Evolutionary conservation across 192 early-diverging fungal genomes (phyloP).

Genomic region (Rhizoclosmatium globosum): DNA sequence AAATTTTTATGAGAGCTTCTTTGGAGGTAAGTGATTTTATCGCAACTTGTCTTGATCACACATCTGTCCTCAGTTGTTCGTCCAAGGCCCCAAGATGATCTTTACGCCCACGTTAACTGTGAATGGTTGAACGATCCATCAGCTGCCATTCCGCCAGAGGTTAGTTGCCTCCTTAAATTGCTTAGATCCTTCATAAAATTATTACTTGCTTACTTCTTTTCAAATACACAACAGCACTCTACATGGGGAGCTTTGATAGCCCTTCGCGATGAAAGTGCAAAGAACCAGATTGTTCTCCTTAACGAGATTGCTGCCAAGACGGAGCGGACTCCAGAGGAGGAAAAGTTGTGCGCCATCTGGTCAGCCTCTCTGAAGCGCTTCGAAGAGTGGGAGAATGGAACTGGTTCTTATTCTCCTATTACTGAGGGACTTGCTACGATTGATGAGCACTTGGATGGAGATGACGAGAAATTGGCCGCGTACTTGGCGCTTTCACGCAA

Average conservation of each 20-base stretch:
- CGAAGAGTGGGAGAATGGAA: background rate
- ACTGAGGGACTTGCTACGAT: background rate
- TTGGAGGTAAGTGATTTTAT: no score
- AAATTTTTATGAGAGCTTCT: no score
- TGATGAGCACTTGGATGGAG: background rate
- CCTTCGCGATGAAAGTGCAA: constrained; percentile 16
- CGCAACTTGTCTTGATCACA: no score
- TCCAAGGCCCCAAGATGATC: constrained; percentile 14
- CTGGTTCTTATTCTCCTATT: constrained; percentile 12
- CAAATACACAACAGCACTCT: background rate
- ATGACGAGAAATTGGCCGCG: constrained; percentile 1
- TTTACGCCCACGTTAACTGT: constrained; percentile 18
- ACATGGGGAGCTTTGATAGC: constrained; percentile 24
- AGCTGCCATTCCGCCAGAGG: constrained; percentile 16
- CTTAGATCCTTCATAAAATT: background rate
- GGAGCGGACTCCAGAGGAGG: background rate
- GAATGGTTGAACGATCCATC: constrained; percentile 20
- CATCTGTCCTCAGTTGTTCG: background rate
- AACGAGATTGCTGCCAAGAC: constrained; percentile 1
- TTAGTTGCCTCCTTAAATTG: background rate
- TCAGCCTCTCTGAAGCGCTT: constrained; percentile 23
- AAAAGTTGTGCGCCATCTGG: constrained; percentile 20
- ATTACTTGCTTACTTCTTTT: background rate
- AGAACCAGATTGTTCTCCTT: constrained; percentile 20
- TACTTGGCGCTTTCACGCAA: constrained; percentile 4